Base-by-base conservation (phyloP, 2,329 filamentous ascomycete genomes). In the Graphium sp. region DNA sequence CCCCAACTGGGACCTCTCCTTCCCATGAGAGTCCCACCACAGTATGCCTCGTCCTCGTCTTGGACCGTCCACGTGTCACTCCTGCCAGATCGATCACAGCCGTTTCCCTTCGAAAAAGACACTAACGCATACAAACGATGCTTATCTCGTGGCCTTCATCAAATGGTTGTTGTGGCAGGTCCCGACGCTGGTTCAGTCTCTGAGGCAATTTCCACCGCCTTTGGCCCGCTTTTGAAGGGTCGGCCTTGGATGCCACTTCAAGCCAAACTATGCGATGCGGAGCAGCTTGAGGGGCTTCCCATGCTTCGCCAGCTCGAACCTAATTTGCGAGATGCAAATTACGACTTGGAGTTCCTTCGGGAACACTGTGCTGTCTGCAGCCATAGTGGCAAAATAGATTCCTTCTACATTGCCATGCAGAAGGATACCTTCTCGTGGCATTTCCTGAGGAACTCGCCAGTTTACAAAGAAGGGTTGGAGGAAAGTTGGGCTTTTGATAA, bases 31-130 rank as follows among this genome's bases (percentile, higher is more conserved):
- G n/a, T n/a, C n/a, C n/a, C n/a, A n/a, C n/a, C n/a, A n/a, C n/a
- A n/a, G n/a, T n/a, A n/a, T n/a, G n/a, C n/a, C 36, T 35, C 37
- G 24, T 43, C 49, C 12, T 51, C 48, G 30, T 47, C 54, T 5
- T 73, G 67, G 67, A 71, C 66, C 2, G 62, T 72, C 17, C 66
- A 72, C 38, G 53, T 73, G 20, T 72, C 67, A 3, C 54, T 73
- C 9, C 52, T 73, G 21, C 67, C 67, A 4, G 60, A 57, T 26
- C 53, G 52, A 9, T 55, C 55, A 19, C 58, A 64, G 32, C 60
- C 65, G 5, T 69, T 71, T 36, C 67, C 67, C 0, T 73, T 72
- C 41, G 67, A 72, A 44, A 66, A 67, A 40, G 65, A 71, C 37
- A 71, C 66, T 10, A 62, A 55, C 22, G 66, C 66, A 4, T 73